These are phyloP conservation scores for Termitomyces sp. DNA, from an alignment of 768 basidiomycete species.

Conservation along the genomic window DNA sequence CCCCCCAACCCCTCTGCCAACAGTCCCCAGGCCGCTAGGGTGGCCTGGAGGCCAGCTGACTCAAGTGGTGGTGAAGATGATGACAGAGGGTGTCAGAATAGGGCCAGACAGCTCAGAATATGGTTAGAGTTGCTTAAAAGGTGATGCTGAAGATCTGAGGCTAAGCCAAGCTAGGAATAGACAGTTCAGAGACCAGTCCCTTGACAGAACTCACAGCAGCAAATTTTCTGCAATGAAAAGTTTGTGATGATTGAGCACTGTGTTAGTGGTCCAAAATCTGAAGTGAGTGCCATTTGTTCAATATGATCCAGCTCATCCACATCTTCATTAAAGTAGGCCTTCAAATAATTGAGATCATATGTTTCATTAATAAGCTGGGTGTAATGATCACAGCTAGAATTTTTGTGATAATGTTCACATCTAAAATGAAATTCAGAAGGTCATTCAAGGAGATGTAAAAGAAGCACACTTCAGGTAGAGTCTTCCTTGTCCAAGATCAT, in stretches of 20 bases:
- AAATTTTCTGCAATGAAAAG: not conserved
- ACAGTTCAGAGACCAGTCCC: too few species aligned
- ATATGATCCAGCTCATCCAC: conserved; percentile 16
- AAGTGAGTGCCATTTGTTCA: conserved; percentile 11
- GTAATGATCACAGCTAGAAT: conserved; percentile 1
- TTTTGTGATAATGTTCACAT: conserved; percentile 6
- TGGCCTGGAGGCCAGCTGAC: too few species aligned
- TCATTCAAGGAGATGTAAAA: too few species aligned
- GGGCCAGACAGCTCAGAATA: too few species aligned
- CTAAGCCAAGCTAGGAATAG: too few species aligned
- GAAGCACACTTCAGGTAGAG: not conserved
- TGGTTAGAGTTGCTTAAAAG: too few species aligned
- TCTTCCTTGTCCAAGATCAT: not conserved
- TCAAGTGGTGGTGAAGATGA: too few species aligned
- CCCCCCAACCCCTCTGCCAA: too few species aligned
- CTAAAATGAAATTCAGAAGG: not conserved
- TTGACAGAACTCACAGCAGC: not conserved
- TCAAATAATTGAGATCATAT: conserved; percentile 18
- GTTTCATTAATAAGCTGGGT: not conserved
- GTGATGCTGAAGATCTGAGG: too few species aligned
- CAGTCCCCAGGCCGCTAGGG: too few species aligned
- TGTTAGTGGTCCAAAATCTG: conserved; percentile 12
- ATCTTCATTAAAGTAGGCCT: conserved; percentile 7
- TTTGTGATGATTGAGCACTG: conserved; percentile 1
- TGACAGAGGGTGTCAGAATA: too few species aligned